Evolutionary conservation across 306 rosid species (phyloP).

Genomic region (Quercus aquifolioides): DNA sequence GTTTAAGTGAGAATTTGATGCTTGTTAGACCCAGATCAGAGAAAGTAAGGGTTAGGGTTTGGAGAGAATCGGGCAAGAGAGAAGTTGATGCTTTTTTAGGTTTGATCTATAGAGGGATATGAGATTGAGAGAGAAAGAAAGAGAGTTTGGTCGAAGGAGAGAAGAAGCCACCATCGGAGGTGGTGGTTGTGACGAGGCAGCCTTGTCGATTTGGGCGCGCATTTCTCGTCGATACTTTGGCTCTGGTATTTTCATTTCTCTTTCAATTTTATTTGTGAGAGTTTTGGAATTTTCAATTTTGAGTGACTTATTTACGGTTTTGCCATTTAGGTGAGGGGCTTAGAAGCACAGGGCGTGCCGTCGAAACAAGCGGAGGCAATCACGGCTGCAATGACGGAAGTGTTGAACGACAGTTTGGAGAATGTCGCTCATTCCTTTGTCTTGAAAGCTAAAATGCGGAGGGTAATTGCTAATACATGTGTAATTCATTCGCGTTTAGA

Average conservation of each 20-base stretch:
- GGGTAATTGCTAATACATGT: conserved; percentile 11
- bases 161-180: no score
- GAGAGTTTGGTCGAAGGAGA: no score
- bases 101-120: no score
- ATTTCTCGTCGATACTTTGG: conserved; percentile 56
- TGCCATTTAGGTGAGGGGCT: conserved; percentile 36
- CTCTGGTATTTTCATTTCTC: conserved; percentile 24
- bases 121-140: no score
- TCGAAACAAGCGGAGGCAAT: conserved; percentile 63
- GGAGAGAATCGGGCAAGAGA: no score
- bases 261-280: background rate
- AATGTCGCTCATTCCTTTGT: conserved; percentile 44
- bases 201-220: no score
- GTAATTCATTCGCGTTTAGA: background rate
- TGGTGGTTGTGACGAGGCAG: no score
- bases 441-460: conserved; percentile 45
- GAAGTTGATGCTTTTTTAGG: no score
- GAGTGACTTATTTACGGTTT: background rate
- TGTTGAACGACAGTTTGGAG: conserved; percentile 51
- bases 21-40: no score
- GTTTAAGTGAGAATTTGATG: no score
- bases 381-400: conserved; percentile 44
- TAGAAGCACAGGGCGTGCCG: conserved; percentile 53
- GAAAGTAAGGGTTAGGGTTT: no score
- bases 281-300: background rate